phyloP scores from a whole-genome alignment of 345 rosid genomes.

The Toxicodendron radicans region DNA sequence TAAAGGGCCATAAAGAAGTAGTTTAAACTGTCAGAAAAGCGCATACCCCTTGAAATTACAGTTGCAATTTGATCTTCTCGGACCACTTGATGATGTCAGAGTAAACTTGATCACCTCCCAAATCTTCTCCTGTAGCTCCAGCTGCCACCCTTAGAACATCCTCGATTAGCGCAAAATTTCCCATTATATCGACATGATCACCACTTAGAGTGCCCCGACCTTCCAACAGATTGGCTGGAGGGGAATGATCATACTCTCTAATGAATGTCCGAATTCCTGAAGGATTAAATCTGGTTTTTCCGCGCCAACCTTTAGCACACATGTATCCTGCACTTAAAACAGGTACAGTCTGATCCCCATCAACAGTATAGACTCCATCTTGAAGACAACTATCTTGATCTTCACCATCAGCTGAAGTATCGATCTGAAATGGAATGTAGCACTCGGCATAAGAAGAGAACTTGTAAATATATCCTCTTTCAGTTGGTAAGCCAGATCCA shows the following conservation, averaged over 20 bases:
- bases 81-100: slow-evolving; percentile 89
- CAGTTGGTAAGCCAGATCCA: slow-evolving; percentile 94
- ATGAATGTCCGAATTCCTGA: slow-evolving; percentile 66
- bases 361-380: slow-evolving; percentile 80
- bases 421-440: slow-evolving; percentile 86
- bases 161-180: slow-evolving; percentile 89
- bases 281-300: slow-evolving; percentile 92
- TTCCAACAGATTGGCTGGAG: slow-evolving; percentile 82
- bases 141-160: slow-evolving; percentile 83
- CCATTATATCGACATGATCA: slow-evolving; percentile 94
- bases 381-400: slow-evolving; percentile 67
- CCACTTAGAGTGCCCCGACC: slow-evolving; percentile 96
- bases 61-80: slow-evolving; percentile 59
- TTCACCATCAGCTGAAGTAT: slow-evolving; percentile 61
- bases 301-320: slow-evolving; percentile 97
- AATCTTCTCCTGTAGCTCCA: slow-evolving; percentile 74
- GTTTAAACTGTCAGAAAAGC: not conserved
- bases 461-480: slow-evolving; percentile 84
- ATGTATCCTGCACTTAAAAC: slow-evolving; percentile 86
- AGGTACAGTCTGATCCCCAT: slow-evolving; percentile 95
- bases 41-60: slow-evolving; percentile 28
- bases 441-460: slow-evolving; percentile 68
- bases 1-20: too few species aligned
- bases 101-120: slow-evolving; percentile 84
- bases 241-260: slow-evolving; percentile 83